Base-by-base conservation (phyloP, 1,284 basidiomycete species). In the Ceratobasidium sp. region DNA sequence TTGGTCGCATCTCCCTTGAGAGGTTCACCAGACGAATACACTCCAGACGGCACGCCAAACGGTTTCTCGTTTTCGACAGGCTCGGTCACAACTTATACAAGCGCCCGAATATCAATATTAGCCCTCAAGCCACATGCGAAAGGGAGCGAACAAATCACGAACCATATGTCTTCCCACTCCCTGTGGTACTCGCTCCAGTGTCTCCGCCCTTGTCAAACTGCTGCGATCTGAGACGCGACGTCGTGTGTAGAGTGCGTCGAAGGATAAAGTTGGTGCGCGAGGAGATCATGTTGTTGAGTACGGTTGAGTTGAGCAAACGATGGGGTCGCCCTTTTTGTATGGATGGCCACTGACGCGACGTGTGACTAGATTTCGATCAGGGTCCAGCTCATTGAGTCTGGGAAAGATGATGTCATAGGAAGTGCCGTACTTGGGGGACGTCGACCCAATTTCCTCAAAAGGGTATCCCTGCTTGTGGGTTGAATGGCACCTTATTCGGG, bases 71-170 rank as follows among this genome's bases (percentile, higher is more conserved):
- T 75, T 17, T 75, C 61, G 1, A 56, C 45, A 23, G 73, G 60
- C 61, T 75, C 60, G 28, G 73, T 63, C 6, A 75, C 73, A 26
- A 75, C 73, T n/a, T n/a, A n/a, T 75, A 45, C 49, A 23, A 53
- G 8, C 11, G 11, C n/a, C 20, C 31, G 4, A 35, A 3, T 15
- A 39, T n/a, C 10, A 10, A 47, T 10, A 10, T 20, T 47, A 61
- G 37, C 31, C 7, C 31, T 13, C 45, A 26, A 64, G 23, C 61
- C 17, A 35, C 37, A 4, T 39, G n/a, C 11, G 4, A n/a, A n/a
- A n/a, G n/a, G n/a, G n/a, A 20, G 28, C 10, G 4, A n/a, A 35
- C 10, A 49, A 15, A 20, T 33, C 35, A 45, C 69, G 39, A 23
- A 63, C 69, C 69, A 37, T 73, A 63, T 2, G 69, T 73, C 58